Percentiles rank a stretch among this genome's conserved stretches.
These are phyloP conservation scores for Strobilomyces dryophilus DNA, from an alignment of 768 basidiomycete species.

Conservation along the genomic window DNA sequence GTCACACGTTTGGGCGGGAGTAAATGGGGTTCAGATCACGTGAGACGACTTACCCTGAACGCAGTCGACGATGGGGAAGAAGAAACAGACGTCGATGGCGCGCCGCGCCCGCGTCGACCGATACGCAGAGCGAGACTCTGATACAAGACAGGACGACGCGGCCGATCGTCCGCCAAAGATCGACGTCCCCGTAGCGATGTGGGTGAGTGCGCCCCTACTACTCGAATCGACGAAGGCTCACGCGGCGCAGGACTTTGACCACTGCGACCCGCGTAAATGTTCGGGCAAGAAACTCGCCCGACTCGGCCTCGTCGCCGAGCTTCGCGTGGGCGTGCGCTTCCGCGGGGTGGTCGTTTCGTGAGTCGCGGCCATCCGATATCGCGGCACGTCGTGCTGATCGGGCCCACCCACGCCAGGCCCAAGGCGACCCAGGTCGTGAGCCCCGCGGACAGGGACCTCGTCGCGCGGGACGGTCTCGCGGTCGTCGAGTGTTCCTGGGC, in stretches of 20 bases:
- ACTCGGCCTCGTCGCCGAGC: conserved; percentile 77
- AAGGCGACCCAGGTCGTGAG: conserved; percentile 45
- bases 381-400: too few relatives aligned
- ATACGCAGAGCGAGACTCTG: too few relatives aligned
- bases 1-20: too few relatives aligned
- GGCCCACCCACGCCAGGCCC: too few relatives aligned
- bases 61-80: background rate
- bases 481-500: conserved; percentile 99
- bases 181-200: conserved; percentile 89
- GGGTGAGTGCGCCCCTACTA: conserved; percentile 53
- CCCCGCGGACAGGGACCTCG: conserved; percentile 79
- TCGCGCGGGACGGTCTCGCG: conserved; percentile 72
- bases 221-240: background rate
- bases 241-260: conserved; percentile 74
- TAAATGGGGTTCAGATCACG: too few relatives aligned
- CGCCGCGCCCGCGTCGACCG: background rate
- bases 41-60: too few relatives aligned
- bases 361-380: conserved; percentile 32
- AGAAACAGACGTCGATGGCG: background rate
- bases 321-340: conserved; percentile 82
- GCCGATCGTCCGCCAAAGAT: background rate
- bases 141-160: too few relatives aligned
- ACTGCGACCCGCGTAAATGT: conserved; percentile 88
- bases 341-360: conserved; percentile 93
- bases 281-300: conserved; percentile 89